A percentile compares a stretch with the other conserved stretches of the same genome.
Conservation (phyloP, 1,139 yeast species). For the Pneumocystis murina region DNA sequence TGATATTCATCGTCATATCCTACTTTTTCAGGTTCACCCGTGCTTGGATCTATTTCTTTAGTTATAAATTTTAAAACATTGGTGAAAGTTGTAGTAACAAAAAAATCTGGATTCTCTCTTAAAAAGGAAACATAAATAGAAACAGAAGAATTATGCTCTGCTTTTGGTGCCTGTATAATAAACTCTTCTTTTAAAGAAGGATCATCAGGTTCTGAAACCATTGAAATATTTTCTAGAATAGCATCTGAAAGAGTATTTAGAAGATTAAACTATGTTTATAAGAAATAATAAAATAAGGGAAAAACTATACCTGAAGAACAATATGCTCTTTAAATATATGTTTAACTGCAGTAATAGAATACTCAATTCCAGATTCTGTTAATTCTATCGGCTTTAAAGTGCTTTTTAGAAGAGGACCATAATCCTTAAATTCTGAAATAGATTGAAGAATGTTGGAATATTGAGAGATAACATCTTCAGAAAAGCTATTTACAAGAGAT, state of each 20-base stretch:
- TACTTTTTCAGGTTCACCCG: constrained; percentile 60
- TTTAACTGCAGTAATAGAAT: constrained; percentile 70
- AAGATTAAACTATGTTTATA: constrained; percentile 48
- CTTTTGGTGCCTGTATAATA: constrained; percentile 55
- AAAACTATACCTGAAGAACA: constrained; percentile 32
- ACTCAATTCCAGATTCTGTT: constrained; percentile 88
- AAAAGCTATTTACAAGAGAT: background rate
- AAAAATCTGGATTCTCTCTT: constrained; percentile 34
- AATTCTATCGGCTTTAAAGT: constrained; percentile 46
- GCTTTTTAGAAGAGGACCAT: constrained; percentile 64
- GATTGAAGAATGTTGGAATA: constrained; percentile 51
- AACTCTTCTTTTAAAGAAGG: constrained; percentile 46
- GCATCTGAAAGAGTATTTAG: constrained; percentile 72
- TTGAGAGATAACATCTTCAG: constrained; percentile 28
- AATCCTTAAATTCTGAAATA: constrained; percentile 53
- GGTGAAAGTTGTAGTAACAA: constrained; percentile 41
- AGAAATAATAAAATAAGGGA: background rate
- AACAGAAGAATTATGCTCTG: constrained; percentile 58
- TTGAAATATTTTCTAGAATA: constrained; percentile 65
- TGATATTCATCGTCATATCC: constrained; percentile 92
- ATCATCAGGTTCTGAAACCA: constrained; percentile 45
- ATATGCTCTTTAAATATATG: constrained; percentile 65
- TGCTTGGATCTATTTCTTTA: constrained; percentile 65
- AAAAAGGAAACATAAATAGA: constrained; percentile 64
- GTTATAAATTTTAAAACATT: constrained; percentile 62